Evolutionary conservation across 768 basidiomycete species (phyloP).

Genomic region (Lactarius hatsudake): DNA sequence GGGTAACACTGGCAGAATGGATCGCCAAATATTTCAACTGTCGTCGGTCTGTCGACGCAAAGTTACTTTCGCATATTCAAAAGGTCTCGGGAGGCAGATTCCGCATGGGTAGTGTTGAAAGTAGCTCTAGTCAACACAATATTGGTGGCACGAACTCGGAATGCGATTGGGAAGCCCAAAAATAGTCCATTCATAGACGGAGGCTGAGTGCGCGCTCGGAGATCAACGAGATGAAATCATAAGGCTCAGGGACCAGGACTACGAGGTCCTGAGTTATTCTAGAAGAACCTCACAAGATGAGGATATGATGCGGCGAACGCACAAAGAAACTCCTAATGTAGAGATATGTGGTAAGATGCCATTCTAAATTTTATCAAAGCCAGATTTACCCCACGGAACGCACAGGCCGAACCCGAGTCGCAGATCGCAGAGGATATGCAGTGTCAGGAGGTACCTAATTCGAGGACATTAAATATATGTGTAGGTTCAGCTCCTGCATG

Average conservation of each 20-base stretch:
- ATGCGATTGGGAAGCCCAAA: neutral
- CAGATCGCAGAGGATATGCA: neutral
- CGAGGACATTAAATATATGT: neutral
- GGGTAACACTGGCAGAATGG: neutral
- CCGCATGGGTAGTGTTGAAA: neutral
- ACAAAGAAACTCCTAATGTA: neutral
- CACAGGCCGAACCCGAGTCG: neutral
- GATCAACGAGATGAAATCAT: neutral
- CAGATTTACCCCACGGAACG: neutral
- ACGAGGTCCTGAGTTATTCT: neutral
- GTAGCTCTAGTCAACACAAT: neutral
- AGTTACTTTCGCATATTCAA: neutral
- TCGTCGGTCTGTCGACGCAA: neutral
- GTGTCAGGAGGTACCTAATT: too few relatives aligned
- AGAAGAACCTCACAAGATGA: neutral
- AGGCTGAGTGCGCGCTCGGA: neutral
- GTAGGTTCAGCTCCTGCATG: neutral
- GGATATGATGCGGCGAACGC: too few relatives aligned
- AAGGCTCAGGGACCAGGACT: neutral
- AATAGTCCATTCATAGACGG: too few relatives aligned
- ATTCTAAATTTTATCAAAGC: neutral
- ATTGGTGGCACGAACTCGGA: neutral
- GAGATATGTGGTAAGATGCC: neutral
- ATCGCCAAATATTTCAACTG: neutral
- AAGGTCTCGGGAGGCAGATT: neutral